Evolutionary conservation across 495 filamentous ascomycete genomes (phyloP).

Genomic region (Lepraria neglecta): DNA sequence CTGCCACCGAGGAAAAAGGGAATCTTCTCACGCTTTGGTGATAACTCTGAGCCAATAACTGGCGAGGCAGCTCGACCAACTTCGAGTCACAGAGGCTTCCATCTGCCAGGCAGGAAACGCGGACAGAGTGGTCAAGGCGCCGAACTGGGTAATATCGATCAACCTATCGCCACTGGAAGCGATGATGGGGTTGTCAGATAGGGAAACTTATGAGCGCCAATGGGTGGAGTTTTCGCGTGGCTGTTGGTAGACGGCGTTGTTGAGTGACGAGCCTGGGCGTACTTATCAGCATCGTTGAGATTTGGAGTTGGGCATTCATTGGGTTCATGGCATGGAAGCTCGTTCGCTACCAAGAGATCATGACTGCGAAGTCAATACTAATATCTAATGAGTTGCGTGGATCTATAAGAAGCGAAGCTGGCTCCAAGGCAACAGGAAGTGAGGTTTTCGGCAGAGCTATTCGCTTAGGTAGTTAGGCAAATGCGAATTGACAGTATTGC

Average conservation of each 20-base stretch:
- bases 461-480: background rate
- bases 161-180: slow-evolving; percentile 28
- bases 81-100: slow-evolving; percentile 52
- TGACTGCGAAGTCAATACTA: slow-evolving; percentile 18
- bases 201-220: background rate
- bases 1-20: slow-evolving; percentile 67
- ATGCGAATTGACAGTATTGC: background rate
- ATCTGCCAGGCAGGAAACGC: slow-evolving; percentile 64
- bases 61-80: slow-evolving; percentile 44
- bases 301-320: background rate
- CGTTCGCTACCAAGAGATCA: background rate
- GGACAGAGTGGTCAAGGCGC: slow-evolving; percentile 67
- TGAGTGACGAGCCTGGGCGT: background rate
- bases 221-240: background rate
- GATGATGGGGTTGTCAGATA: slow-evolving; percentile 31
- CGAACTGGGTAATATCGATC: slow-evolving; percentile 56
- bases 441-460: background rate
- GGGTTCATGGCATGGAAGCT: background rate
- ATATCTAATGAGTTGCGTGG: slow-evolving; percentile 10
- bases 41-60: slow-evolving; percentile 42
- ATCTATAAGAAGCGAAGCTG: slow-evolving; percentile 1
- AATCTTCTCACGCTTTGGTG: slow-evolving; percentile 80
- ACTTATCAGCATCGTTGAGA: background rate
- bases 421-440: background rate
- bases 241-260: background rate